Percentiles rank a stretch among this genome's conserved stretches.
Evolutionary conservation across 2,329 filamentous ascomycete species (phyloP).

Genomic region (Chaetomium strumarium): DNA sequence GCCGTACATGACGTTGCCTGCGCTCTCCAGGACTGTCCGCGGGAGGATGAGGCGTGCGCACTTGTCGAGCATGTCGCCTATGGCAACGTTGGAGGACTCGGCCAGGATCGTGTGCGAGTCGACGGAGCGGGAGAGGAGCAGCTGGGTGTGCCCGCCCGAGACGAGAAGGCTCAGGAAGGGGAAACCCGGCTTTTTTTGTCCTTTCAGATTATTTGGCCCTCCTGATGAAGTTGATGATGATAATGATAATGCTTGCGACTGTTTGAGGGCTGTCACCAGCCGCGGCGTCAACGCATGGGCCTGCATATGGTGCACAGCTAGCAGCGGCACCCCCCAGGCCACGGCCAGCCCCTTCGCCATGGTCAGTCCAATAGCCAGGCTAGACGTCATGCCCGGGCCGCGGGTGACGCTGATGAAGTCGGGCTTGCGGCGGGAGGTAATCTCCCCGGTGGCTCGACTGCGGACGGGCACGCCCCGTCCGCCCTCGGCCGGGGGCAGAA

Average conservation of each 20-base stretch:
- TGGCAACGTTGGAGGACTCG: slow-evolving; percentile 69
- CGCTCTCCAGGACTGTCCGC: slow-evolving; percentile 43
- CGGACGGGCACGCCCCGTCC: neutral
- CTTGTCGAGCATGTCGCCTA: slow-evolving; percentile 89
- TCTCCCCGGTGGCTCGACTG: slow-evolving; percentile 8
- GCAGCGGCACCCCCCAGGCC: slow-evolving; percentile 74
- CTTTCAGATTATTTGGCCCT: too few species aligned
- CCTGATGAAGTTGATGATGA: neutral
- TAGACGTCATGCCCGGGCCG: slow-evolving; percentile 81
- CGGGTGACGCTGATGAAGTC: slow-evolving; percentile 87
- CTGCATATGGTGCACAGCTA: slow-evolving; percentile 96
- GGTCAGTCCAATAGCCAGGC: slow-evolving; percentile 71
- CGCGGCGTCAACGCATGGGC: slow-evolving; percentile 87
- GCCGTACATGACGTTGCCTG: slow-evolving; percentile 67
- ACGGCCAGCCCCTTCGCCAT: slow-evolving; percentile 81
- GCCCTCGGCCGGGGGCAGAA: slow-evolving; percentile 36
- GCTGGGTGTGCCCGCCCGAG: slow-evolving; percentile 86
- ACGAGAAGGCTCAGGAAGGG: slow-evolving; percentile 86
- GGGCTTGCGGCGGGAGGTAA: slow-evolving; percentile 44
- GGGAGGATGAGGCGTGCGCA: slow-evolving; percentile 73
- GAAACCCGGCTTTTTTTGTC: slow-evolving; percentile 48
- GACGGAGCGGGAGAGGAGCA: slow-evolving; percentile 67
- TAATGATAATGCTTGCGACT: neutral
- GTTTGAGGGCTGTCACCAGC: slow-evolving; percentile 57
- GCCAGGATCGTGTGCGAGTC: slow-evolving; percentile 69